Evolutionary conservation across 2,329 filamentous ascomycete species (phyloP).

Genomic region (Aspergillus uvarum): DNA sequence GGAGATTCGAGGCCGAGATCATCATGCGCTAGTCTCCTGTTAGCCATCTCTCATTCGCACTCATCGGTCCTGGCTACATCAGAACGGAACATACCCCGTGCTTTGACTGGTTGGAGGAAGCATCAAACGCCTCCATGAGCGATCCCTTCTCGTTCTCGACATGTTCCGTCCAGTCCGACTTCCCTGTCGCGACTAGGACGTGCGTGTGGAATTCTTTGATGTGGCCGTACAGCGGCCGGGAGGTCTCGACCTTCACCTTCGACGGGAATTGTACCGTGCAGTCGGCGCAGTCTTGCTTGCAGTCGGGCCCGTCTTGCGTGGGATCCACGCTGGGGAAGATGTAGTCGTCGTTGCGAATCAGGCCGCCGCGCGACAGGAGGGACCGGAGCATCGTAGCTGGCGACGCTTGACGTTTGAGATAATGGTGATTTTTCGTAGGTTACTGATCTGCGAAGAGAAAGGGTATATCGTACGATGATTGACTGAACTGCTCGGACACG

Average conservation of each 20-base stretch:
- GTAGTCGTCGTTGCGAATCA: conserved; percentile 25
- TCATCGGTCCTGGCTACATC: not conserved
- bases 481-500: too few species aligned
- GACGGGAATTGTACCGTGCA: conserved; percentile 37
- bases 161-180: conserved; percentile 39
- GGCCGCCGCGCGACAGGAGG: conserved; percentile 29
- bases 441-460: too few species aligned
- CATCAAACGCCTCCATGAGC: conserved; percentile 50
- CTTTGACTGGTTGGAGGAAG: conserved; percentile 56
- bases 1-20: conserved; percentile 39
- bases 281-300: conserved; percentile 37
- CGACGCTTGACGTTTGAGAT: not conserved
- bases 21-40: conserved; percentile 29
- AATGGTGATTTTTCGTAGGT: not conserved
- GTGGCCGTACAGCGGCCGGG: conserved; percentile 34
- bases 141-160: conserved; percentile 45
- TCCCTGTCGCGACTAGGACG: conserved; percentile 40
- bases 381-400: conserved; percentile 32
- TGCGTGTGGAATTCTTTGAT: conserved; percentile 39
- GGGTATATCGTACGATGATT: too few species aligned
- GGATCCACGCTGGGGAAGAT: conserved; percentile 39
- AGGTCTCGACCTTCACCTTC: conserved; percentile 37
- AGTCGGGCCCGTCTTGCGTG: conserved; percentile 35
- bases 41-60: not conserved
- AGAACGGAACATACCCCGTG: conserved; percentile 60